phyloP scores from a whole-genome alignment of 2,329 filamentous ascomycete species.

The Gremmenia infestans region DNA sequence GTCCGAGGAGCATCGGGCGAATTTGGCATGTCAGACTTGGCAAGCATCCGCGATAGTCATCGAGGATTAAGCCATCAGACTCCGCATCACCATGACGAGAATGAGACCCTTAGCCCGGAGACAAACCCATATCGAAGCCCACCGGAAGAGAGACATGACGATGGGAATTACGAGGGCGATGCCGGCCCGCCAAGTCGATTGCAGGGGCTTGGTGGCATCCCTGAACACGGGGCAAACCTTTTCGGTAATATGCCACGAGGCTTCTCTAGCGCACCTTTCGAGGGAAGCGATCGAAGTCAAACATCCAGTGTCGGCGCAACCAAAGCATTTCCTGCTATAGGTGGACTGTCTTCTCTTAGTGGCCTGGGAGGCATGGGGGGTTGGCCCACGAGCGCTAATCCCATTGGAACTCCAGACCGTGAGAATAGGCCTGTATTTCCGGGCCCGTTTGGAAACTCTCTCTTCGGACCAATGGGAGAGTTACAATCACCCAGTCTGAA shows the following conservation, averaged over 20 bases:
- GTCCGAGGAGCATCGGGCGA: slow-evolving; percentile 43
- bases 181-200: slow-evolving; percentile 42
- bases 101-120: slow-evolving; percentile 80
- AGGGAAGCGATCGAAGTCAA: slow-evolving; percentile 84
- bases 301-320: slow-evolving; percentile 78
- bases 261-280: slow-evolving; percentile 40
- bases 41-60: slow-evolving; percentile 51
- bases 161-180: slow-evolving; percentile 34
- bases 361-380: slow-evolving; percentile 41
- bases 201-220: slow-evolving; percentile 47
- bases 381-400: slow-evolving; percentile 48
- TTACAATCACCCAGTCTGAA: slow-evolving; percentile 69
- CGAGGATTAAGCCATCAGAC: slow-evolving; percentile 36
- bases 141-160: slow-evolving; percentile 61
- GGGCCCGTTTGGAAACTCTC: slow-evolving; percentile 68
- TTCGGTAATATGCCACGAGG: slow-evolving; percentile 53
- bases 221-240: slow-evolving; percentile 42
- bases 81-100: slow-evolving; percentile 39
- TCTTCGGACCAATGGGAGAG: slow-evolving; percentile 74
- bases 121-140: slow-evolving; percentile 97
- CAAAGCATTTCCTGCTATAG: slow-evolving; percentile 63
- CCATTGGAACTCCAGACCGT: slow-evolving; percentile 63
- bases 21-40: slow-evolving; percentile 58
- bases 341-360: slow-evolving; percentile 53
- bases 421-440: slow-evolving; percentile 49